A percentile compares a stretch with the other conserved stretches of the same genome.
Conservation (phyloP, 164 flowering plant genomes). For the Nelumbo lutea region DNA sequence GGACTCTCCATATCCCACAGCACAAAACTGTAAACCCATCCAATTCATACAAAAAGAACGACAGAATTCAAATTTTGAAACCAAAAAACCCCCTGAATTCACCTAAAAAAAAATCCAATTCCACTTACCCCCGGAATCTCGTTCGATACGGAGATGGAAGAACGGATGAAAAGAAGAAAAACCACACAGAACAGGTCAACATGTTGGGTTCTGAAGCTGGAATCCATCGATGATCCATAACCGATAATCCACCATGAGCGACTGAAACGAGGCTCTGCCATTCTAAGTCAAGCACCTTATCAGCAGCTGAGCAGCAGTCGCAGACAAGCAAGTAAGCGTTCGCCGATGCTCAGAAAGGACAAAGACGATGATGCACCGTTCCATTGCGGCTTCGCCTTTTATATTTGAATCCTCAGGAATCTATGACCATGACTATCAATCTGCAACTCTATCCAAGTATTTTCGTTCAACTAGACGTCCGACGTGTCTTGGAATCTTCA, state of each 20-base stretch:
- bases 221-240: background rate
- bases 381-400: too few relatives aligned
- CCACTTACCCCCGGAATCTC: conserved; percentile 14
- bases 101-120: background rate
- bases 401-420: too few relatives aligned
- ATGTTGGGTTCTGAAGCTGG: background rate
- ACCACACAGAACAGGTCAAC: conserved; percentile 1
- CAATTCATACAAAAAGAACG: background rate
- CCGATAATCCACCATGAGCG: background rate
- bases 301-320: too few relatives aligned
- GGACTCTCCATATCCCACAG: conserved; percentile 39
- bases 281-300: background rate
- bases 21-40: conserved; percentile 47
- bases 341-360: too few relatives aligned
- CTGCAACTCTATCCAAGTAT: too few relatives aligned
- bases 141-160: conserved; percentile 16
- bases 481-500: too few relatives aligned
- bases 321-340: too few relatives aligned
- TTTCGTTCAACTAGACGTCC: too few relatives aligned
- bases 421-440: too few relatives aligned
- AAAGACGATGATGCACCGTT: too few relatives aligned
- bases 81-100: background rate
- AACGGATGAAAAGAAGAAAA: conserved; percentile 5
- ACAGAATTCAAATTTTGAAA: background rate
- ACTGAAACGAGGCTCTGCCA: conserved; percentile 9